These are phyloP conservation scores for Coprinellus micaceus DNA, from an alignment of 768 basidiomycete genomes.

Conservation along the genomic window DNA sequence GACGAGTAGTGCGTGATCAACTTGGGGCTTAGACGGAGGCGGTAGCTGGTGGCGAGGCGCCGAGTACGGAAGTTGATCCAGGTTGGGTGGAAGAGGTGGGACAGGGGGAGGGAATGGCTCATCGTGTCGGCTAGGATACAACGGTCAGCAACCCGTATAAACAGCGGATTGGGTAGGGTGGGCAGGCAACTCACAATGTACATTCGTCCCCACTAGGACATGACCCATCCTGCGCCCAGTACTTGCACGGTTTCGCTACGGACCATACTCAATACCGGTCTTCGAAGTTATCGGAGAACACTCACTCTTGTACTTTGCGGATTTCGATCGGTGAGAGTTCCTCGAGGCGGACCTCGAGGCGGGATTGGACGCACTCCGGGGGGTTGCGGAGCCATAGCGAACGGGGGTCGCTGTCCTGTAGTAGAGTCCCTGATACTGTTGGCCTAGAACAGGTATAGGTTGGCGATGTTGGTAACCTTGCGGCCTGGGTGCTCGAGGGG, in stretches of 20 bases:
- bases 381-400: not conserved
- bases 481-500: not conserved
- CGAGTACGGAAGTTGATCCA: too few relatives aligned
- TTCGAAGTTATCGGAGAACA: not conserved
- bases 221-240: conserved; percentile 39
- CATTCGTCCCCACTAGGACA: conserved; percentile 55
- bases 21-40: too few relatives aligned
- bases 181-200: conserved; percentile 47
- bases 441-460: not conserved
- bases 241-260: conserved; percentile 62
- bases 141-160: conserved; percentile 1
- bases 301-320: conserved; percentile 42
- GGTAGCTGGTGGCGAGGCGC: too few relatives aligned
- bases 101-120: conserved; percentile 12
- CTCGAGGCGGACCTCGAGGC: conserved; percentile 20
- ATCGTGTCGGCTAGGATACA: conserved; percentile 43
- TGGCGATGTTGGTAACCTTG: not conserved
- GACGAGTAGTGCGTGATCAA: too few relatives aligned
- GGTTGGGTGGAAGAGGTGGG: conserved; percentile 10
- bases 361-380: not conserved
- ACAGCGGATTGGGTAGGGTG: not conserved
- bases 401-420: conserved; percentile 5
- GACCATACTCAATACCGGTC: not conserved
- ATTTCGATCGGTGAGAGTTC: conserved; percentile 29
- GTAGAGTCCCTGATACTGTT: not conserved